Base-by-base conservation (phyloP, 441 rosid species). In the Gossypium lobatum region DNA sequence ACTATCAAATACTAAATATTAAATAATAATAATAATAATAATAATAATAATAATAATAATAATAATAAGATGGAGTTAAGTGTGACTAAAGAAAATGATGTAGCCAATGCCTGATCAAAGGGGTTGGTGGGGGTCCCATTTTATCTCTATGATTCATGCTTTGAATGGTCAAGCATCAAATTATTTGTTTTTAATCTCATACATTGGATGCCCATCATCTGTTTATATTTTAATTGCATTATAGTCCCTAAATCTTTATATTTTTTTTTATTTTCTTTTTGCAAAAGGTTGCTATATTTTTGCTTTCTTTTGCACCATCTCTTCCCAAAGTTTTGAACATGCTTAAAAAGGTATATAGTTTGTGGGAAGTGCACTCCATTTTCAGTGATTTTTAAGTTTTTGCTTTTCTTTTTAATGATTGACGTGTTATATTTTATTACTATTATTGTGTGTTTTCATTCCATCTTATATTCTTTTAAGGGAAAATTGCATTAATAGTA, bases 101-200 rank as follows among this genome's bases (percentile, higher is more conserved):
- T 48, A 48, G 1, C 16, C 16, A 48, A 3, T 14, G 53, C 6
- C 14, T 14, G 53, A 48, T 48, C 53, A 14, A 13, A 11, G 53
- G 17, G 7, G 37, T 1, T 4, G 37, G 53, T 11, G 4, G 53
- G 53, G 53, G 42, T 14, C 42, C 20, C 39, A 60, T 26, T 10
- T 14, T 26, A 37, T 26, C 13, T 14, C 3, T 3, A 61, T 61
- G 46, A 61, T 61, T 61, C 45, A 61, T 16, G 3, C 46, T 61
- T 61, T 61, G 66, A 61, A 61, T 61, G 66, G 66, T 61, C 66
- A 61, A 61, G 66, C 45, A 28, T 31, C 66, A 61, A n/a, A 61
- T 61, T 61, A 61, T 61, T 61, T 17, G 45, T 31, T 3, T 45
- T 45, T 23, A 45, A 45, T 45, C 50, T 61, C 46, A 61, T 61